Conservation (phyloP, 2,329 filamentous ascomycete genomes). For the Parafenestella ontariensis region DNA sequence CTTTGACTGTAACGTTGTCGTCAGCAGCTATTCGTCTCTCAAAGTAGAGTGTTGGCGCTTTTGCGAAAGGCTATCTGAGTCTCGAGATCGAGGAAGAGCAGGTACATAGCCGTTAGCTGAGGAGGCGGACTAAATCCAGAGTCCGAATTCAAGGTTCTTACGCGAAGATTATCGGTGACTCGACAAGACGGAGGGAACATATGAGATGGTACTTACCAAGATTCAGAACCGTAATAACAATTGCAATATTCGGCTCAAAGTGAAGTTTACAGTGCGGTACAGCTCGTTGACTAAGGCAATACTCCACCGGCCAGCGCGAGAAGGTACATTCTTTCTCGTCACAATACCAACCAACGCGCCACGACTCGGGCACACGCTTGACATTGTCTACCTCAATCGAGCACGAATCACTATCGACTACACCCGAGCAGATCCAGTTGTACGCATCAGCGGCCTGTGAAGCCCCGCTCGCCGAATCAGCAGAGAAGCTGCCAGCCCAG, state of each 20-base stretch:
- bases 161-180: neutral
- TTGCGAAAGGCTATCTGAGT: neutral
- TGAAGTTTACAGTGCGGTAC: conserved; percentile 24
- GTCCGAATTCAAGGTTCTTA: no score
- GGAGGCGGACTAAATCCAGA: no score
- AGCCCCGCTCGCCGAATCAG: neutral
- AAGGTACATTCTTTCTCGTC: neutral
- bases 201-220: conserved; percentile 2
- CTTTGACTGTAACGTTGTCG: conserved; percentile 20
- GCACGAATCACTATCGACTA: neutral
- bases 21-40: no score
- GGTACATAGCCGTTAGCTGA: no score
- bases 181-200: neutral
- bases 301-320: conserved; percentile 13
- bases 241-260: conserved; percentile 18
- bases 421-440: conserved; percentile 15
- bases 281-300: conserved; percentile 28
- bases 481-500: neutral
- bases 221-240: conserved; percentile 24
- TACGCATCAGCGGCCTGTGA: conserved; percentile 1
- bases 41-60: neutral
- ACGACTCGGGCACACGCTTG: conserved; percentile 1
- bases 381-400: neutral
- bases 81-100: neutral
- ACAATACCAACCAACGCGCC: conserved; percentile 9